Evolutionary conservation across 2,329 filamentous ascomycete species (phyloP).

Genomic region (Pyricularia grisea): DNA sequence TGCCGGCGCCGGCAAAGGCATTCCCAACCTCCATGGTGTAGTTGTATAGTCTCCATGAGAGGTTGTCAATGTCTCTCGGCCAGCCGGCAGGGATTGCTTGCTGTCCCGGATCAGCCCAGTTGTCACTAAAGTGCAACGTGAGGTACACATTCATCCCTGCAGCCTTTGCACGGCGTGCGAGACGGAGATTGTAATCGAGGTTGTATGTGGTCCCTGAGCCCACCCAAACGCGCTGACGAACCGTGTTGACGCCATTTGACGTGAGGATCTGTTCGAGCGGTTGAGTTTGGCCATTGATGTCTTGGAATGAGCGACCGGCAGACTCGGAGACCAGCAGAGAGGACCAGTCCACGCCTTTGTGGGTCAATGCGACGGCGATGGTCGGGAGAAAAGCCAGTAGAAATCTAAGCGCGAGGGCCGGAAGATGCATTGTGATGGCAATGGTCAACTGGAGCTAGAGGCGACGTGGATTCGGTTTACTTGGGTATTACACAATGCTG

Average conservation of each 20-base stretch:
- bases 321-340: constrained; percentile 55
- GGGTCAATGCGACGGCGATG: constrained; percentile 29
- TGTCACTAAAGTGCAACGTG: constrained; percentile 59
- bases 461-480: not conserved
- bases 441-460: too few relatives aligned
- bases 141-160: constrained; percentile 52
- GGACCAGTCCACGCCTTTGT: constrained; percentile 63
- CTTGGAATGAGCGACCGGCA: constrained; percentile 52
- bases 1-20: constrained; percentile 43
- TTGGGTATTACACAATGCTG: not conserved
- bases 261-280: constrained; percentile 55
- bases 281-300: constrained; percentile 31
- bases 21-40: constrained; percentile 57
- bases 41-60: constrained; percentile 56
- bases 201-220: constrained; percentile 56
- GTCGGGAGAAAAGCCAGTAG: not conserved
- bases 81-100: constrained; percentile 56
- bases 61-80: constrained; percentile 47
- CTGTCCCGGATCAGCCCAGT: constrained; percentile 59
- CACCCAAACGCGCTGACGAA: constrained; percentile 65
- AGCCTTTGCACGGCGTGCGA: constrained; percentile 56
- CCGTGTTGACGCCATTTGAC: constrained; percentile 55
- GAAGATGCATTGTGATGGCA: not conserved
- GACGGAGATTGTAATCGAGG: constrained; percentile 58
- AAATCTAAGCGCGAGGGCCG: not conserved